Evolutionary conservation across 2,329 filamentous ascomycete species (phyloP).

Genomic region (Neonectria punicea): DNA sequence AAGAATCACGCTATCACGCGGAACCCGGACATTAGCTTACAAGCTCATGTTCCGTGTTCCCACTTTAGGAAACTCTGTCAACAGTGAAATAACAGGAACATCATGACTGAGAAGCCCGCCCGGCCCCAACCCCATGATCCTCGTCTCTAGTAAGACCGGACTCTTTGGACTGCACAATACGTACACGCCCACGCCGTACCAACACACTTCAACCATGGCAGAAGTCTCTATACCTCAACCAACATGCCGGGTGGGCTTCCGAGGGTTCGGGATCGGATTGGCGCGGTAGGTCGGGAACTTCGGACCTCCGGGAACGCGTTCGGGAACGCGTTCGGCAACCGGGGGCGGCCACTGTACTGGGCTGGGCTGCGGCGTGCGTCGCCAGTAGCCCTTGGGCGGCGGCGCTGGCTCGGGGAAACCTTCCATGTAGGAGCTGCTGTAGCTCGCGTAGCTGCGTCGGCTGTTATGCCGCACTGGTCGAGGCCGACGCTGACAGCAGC

Average conservation of each 20-base stretch:
- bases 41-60: neutral
- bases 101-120: neutral
- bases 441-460: conserved; percentile 30
- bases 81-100: neutral
- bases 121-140: neutral
- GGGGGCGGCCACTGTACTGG: conserved; percentile 33
- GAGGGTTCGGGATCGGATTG: conserved; percentile 48
- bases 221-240: neutral
- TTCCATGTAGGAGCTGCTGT: conserved; percentile 28
- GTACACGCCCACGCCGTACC: neutral
- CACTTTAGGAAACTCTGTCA: neutral
- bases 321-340: conserved; percentile 44
- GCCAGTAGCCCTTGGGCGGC: conserved; percentile 1
- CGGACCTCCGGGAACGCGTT: conserved; percentile 47
- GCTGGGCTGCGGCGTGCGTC: conserved; percentile 14
- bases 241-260: conserved; percentile 17
- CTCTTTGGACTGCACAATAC: neutral
- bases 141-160: neutral
- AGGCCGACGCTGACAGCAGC: conserved; percentile 28
- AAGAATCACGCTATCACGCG: neutral
- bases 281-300: conserved; percentile 48
- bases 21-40: neutral
- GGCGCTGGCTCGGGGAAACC: conserved; percentile 21
- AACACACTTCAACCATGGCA: neutral
- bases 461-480: conserved; percentile 7